A percentile compares a stretch with the other conserved stretches of the same genome.
These are phyloP conservation scores for Kodamaea ohmeri DNA, from an alignment of 1,139 yeast genomes.

Conservation along the genomic window DNA sequence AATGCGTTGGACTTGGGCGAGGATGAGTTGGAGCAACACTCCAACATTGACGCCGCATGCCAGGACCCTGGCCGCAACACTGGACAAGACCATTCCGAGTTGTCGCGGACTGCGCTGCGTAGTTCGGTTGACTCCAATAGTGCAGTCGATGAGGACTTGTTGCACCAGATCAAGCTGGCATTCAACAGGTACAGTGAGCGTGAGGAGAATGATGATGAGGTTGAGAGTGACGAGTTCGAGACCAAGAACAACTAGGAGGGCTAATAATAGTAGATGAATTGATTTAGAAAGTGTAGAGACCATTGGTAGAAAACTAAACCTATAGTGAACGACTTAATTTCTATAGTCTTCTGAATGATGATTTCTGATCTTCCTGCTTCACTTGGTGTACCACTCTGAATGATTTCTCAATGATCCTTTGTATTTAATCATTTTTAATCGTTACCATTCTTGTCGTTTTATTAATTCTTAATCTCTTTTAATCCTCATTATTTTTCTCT, in stretches of 20 bases:
- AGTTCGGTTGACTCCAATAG: slow-evolving; percentile 34
- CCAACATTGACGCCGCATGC: slow-evolving; percentile 20
- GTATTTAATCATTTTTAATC: neutral
- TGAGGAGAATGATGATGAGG: slow-evolving; percentile 38
- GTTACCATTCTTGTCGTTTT: neutral
- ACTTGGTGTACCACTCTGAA: no score
- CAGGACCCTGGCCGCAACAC: slow-evolving; percentile 21
- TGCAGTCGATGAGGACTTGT: slow-evolving; percentile 39
- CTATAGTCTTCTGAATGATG: no score
- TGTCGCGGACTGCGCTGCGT: slow-evolving; percentile 34
- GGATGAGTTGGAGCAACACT: slow-evolving; percentile 44
- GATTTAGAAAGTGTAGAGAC: neutral
- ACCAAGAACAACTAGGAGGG: slow-evolving; percentile 32
- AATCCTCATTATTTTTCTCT: neutral
- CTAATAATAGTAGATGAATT: no score
- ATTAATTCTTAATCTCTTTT: neutral
- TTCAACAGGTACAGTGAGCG: slow-evolving; percentile 45
- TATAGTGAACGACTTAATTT: no score
- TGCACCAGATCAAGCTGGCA: slow-evolving; percentile 53
- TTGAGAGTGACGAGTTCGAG: slow-evolving; percentile 59
- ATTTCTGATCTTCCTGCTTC: no score
- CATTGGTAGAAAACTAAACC: no score
- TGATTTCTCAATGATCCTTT: no score
- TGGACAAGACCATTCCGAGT: slow-evolving; percentile 28
- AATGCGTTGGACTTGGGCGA: slow-evolving; percentile 63